Conservation (phyloP, 2,329 filamentous ascomycete species). For the Pyrenochaeta sp. region DNA sequence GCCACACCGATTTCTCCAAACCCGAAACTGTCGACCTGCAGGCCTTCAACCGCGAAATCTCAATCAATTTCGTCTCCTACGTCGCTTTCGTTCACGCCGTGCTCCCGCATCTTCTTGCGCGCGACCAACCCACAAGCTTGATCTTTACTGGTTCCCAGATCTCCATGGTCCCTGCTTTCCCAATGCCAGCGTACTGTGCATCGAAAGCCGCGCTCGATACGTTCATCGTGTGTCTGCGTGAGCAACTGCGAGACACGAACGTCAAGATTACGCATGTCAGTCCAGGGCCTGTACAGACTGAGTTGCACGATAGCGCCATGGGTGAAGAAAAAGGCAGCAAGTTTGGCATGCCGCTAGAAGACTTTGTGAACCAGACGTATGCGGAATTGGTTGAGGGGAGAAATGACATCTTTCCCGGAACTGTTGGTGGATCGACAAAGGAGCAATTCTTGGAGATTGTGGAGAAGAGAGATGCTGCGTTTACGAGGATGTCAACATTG, state of each 20-base stretch:
- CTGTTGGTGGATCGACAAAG: constrained; percentile 30
- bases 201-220: constrained; percentile 62
- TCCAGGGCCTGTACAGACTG: constrained; percentile 55
- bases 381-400: constrained; percentile 51
- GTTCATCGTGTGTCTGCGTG: constrained; percentile 55
- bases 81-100: constrained; percentile 56
- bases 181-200: constrained; percentile 61
- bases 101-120: constrained; percentile 53
- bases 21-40: constrained; percentile 54
- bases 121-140: constrained; percentile 30
- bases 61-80: constrained; percentile 58
- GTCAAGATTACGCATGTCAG: constrained; percentile 59
- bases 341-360: constrained; percentile 58
- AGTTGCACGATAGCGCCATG: constrained; percentile 57
- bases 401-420: constrained; percentile 53
- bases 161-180: constrained; percentile 56
- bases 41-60: constrained; percentile 52
- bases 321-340: constrained; percentile 52
- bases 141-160: constrained; percentile 54
- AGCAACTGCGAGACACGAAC: constrained; percentile 49
- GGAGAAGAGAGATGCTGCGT: constrained; percentile 33
- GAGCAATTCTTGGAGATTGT: constrained; percentile 44
- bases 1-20: constrained; percentile 55
- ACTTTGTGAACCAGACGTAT: constrained; percentile 58
- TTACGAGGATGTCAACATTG: constrained; percentile 19